Evolutionary conservation across 345 rosid species (phyloP), one percentile per base, ranked within the genome.

Genomic region (Eucalyptus sp.): DNA sequence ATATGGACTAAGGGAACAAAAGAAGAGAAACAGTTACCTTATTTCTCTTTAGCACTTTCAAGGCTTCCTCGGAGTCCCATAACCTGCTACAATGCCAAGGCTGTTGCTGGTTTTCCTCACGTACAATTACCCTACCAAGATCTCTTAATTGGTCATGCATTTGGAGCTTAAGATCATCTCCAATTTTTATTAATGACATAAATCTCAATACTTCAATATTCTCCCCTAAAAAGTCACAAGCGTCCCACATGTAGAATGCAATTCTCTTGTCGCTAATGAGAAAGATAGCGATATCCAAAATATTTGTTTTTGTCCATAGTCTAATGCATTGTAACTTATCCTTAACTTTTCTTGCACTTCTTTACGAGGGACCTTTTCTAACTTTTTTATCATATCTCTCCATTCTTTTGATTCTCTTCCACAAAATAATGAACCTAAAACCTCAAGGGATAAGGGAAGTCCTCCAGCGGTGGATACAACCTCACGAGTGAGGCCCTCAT

Each of bases 331-430:
- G 3, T 10, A 10, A 58, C 64, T 58, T 58, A 58, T 58, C 7
- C 1, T 24, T 10, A 58, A 25, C 64, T 24, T 58, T 11, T 58
- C 13, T 25, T 11, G 64, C 64, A 58, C 64, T 25, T 58, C 0
- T 3, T 0, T 10, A 10, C 1, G 1, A 25, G 64, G n/a, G 7
- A 2, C 14, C 1, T 24, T 25, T 58, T 11, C 3, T 58, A 24
- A 24, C 14, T 5, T 25, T 5, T 24, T 3, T 58, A 25, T 25
- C 3, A 3, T 10, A 2, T 2, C n/a, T 58, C 64, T 24, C 64
- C 64, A 58, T 2, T 3, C 2, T 25, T 1, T 4, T 25, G 5
- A 5, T 3, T 24, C 3, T 25, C 25, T 10, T 24, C n/a, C 17
- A 0, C 33, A 29, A 17, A 62, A 62, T 13, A 62, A 13, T 62